Base-by-base conservation (phyloP, 1,284 basidiomycete species). In the Trichosporon asahii region DNA sequence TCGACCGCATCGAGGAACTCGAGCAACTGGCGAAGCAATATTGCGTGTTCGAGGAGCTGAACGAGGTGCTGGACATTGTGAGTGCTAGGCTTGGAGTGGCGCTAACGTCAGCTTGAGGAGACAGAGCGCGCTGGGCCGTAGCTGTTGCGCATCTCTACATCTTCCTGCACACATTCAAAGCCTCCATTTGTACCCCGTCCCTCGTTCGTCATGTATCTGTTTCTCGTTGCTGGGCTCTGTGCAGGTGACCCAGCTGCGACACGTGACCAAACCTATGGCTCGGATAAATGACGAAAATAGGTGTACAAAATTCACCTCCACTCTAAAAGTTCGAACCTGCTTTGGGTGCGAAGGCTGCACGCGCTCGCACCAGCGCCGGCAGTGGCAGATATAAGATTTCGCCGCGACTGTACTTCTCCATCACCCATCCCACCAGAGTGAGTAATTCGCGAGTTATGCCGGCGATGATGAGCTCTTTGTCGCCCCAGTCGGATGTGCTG, bases 391-490 rank as follows among this genome's bases (percentile, higher is more conserved):
- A 61, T 31, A 61, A 61, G 57, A 31, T 31, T 61, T 61, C 57
- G 57, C 27, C 29, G 57, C 57, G 18, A 18, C 27, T 61, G 15
- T 6, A 18, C 29, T 61, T 31, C 15, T 31, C 15, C 57, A n/a
- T 61, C 29, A 33, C 15, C 57, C 57, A 61, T 61, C 57, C 57
- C 57, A 29, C 29, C 18, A 61, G 9, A 6, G 57, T 61, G 57
- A 61, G 57, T 33, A 61, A 12, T 5, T 1, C 27, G 9, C 57
- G 9, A n/a, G 57, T 27, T 33, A 31, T 33, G 57, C 57, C 57
- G 57, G 57, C 57, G 29, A 61, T 33, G 57, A 61, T 61, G 57
- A 61, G 57, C 18, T 61, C 27, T 60, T 61, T 61, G 57, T 61
- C 57, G 57, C 57, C 57, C 57, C 57, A 61, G 57, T 61, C 57